Base-by-base conservation (phyloP, 1,284 basidiomycete species). In the Apiotrichum brassicae region DNA sequence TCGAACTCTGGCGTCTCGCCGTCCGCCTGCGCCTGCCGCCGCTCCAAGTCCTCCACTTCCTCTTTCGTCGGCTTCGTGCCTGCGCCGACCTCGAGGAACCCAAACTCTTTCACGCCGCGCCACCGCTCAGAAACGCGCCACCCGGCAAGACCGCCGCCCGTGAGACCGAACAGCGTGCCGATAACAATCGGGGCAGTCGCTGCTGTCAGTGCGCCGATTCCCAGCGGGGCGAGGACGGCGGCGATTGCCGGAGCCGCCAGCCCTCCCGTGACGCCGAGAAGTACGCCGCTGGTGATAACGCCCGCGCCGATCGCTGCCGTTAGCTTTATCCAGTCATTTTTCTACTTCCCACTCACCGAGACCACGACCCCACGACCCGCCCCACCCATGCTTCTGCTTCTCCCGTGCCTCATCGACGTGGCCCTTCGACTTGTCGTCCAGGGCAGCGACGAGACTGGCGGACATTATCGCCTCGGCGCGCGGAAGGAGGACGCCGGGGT, bases 221-320 rank as follows among this genome's bases (percentile, higher is more conserved):
- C 71, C 0, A 73, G 59, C 0, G 76, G 75, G 3, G 75, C 76
- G 2, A 78, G 66, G 6, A 78, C 56, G 0, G 76, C 76, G 0
- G 75, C 72, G 6, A 79, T 69, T 0, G 76, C 74, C 0, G 78
- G 78, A 9, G 78, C 77, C 0, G 77, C 78, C 2, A 79, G 66
- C 2, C 78, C 78, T n/a, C 77, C 78, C 0, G 78, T 80, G 4
- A 79, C 61, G 6, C 78, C 78, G 30, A 79, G 71, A 0, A 76
- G 68, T 0, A 79, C 74, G 24, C 66, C 66, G 28, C 28, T 30
- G 9, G 28, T 30, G 6, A 78, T 65, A 20, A 77, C 74, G 0
- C 78, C 78, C 0, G 75, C 76, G 1, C 74, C 77, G 0, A 76
- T 78, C 1, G 77, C 77, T 63, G 41, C 28, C 28, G 14, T n/a